Evolutionary conservation across 2,329 filamentous ascomycete genomes (phyloP), one percentile per base, ranked within the genome.

Genomic region (Sodiomyces alkalinus): DNA sequence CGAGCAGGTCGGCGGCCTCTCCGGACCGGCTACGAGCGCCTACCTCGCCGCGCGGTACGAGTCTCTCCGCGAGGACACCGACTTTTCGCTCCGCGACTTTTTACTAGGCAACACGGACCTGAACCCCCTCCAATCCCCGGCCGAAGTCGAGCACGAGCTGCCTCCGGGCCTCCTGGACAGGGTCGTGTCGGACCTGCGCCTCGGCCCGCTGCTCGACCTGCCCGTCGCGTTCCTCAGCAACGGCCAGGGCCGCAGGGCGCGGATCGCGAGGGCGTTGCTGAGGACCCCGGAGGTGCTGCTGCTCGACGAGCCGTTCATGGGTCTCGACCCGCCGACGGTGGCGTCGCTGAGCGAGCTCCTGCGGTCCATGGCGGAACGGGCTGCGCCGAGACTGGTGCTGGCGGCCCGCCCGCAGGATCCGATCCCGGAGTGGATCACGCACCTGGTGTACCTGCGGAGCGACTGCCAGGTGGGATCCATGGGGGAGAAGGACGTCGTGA

Each of bases 221-320:
- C 86, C 87, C 0, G 80, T 96, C 6, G 71, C 80, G 15, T 92
- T 90, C 48, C 55, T 98, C 30, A 94, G 85, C 48, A 94, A 96
- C 51, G 90, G 90, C 0, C 90, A 98, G 53, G 87, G 80, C 6
- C 64, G 87, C 37, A 63, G 90, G 30, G 80, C 87, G 6, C 72
- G 82, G 36, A 93, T 98, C 40, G 90, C 85, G 2, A 80, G 83
- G 41, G 85, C 86, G 0, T 55, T 98, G 28, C 61, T 96, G 33
- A 73, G 63, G 6, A 66, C 67, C 29, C 90, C 90, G 0, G 80
- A 92, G 49, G 65, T 93, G 8, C 47, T 98, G 35, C 61, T 96
- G 29, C 61, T 93, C 3, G 90, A 98, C 52, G 87, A 93, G 42
- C 87, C 90, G 1, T 94, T 94, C 46, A 92, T 94, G 80, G 87